Evolutionary conservation across 345 rosid genomes (phyloP), one percentile per base, ranked within the genome.

Genomic region (Sonneratia alba): DNA sequence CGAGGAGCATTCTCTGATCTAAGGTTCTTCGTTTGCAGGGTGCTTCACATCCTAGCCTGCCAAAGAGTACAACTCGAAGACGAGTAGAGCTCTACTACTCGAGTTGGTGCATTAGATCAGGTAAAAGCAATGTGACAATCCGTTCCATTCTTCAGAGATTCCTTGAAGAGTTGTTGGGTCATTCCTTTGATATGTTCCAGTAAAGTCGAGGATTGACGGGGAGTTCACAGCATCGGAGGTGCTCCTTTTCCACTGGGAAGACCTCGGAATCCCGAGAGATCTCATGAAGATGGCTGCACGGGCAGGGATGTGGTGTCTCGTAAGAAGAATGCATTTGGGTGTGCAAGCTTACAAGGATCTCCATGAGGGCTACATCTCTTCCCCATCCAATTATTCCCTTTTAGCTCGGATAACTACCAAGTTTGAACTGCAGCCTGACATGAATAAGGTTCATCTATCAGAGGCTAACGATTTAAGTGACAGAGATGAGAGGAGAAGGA

Each of bases 201-300:
- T 75, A 3, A 75, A 75, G 21, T 62, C 76, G 22, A 48, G 71
- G 51, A 57, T 42, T 21, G 36, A 34, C 37, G 55, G 72, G 48
- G 67, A 68, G 27, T 21, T 15, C 12, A n/a, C 72, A 32, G 73
- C 75, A 24, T 61, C 71, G 2, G 77, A 73, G 72, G 77, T 79
- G 65, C 24, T 72, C 70, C 62, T 79, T 15, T 69, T 76, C 59
- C 79, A 79, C 48, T 48, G 24, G 34, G 82, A 79, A 67, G 82
- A 70, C 45, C 51, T 67, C 4, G 73, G 77, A 0, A 27, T 72
- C 64, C 72, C 72, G 0, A 73, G 70, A 22, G 74, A 74, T 34
- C 64, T 70, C 14, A 48, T 76, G 36, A 79, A 70, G 65, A 57
- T 73, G 70, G 76, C 69, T 1, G 72, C 75, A 57, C 56, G 77